Conservation (phyloP, 306 rosid genomes). For the Abrus precatorius region DNA sequence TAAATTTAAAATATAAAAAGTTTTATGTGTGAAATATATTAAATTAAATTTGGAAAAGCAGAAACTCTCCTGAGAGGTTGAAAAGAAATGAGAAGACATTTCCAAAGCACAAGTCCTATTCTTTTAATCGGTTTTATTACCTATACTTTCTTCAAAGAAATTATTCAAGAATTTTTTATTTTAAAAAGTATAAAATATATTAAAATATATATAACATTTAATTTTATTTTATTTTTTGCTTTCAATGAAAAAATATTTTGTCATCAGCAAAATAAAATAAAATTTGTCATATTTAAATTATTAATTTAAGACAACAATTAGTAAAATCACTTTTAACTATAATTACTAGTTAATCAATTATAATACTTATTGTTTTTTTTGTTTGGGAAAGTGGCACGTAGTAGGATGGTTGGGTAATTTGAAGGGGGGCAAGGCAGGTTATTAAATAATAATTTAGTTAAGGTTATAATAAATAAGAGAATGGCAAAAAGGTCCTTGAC, state of each 20-base stretch:
- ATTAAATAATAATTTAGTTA: constrained; percentile 20
- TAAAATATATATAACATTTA: no score
- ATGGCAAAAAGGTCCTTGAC: constrained; percentile 16
- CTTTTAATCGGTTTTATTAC: background rate
- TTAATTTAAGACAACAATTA: no score
- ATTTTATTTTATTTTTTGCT: no score
- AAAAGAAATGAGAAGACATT: constrained; percentile 39
- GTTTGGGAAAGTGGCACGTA: constrained; percentile 32
- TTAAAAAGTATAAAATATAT: no score
- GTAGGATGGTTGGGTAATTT: constrained; percentile 43
- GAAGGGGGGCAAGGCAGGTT: constrained; percentile 14
- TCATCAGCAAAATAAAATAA: no score
- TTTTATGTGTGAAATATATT: background rate
- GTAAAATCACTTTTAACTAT: no score
- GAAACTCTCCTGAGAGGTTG: constrained; percentile 42
- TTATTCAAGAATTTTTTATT: no score
- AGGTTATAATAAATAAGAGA: constrained; percentile 27
- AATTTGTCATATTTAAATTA: no score
- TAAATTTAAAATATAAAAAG: constrained; percentile 15
- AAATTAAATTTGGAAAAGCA: constrained; percentile 44
- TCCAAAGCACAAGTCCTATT: constrained; percentile 36
- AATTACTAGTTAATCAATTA: background rate
- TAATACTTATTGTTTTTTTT: background rate
- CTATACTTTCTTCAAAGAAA: no score
- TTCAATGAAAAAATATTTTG: no score